Conservation (phyloP, 108 stramenopile species). For the Poteriospumella lacustris region DNA sequence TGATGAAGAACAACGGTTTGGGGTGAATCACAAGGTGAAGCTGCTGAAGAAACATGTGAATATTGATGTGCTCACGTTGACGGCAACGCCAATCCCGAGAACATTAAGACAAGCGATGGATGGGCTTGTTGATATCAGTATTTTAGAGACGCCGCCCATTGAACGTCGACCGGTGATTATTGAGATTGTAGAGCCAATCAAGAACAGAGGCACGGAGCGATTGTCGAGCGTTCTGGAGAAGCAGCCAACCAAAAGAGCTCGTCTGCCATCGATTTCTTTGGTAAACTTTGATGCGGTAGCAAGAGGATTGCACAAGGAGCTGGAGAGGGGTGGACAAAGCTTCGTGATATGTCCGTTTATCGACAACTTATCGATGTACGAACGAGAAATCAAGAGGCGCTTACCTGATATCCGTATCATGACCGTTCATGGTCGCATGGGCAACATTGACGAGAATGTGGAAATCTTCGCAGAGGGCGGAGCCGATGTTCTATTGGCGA, state of each 20-base stretch:
- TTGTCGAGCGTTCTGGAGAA: too few relatives aligned
- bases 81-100: constrained; percentile 90
- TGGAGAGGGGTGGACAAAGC: background rate
- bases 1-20: constrained; percentile 95
- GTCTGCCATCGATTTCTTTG: too few relatives aligned
- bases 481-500: constrained; percentile 80
- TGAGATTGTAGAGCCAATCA: background rate
- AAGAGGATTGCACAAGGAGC: background rate
- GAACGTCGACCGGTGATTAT: background rate
- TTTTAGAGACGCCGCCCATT: background rate
- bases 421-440: constrained; percentile 74
- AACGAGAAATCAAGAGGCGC: constrained; percentile 49
- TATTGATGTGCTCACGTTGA: constrained; percentile 83
- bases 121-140: constrained; percentile 30
- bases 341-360: constrained; percentile 3
- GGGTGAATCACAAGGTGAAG: constrained; percentile 89
- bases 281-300: too few relatives aligned
- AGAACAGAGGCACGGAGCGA: too few relatives aligned
- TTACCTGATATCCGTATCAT: constrained; percentile 70
- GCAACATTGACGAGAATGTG: constrained; percentile 56
- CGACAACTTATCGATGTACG: background rate
- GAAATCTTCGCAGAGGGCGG: background rate
- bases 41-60: constrained; percentile 42
- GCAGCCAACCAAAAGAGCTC: too few relatives aligned
- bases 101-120: constrained; percentile 83